phyloP scores from a whole-genome alignment of 495 filamentous ascomycete species.

The Lindgomyces ingoldianus region DNA sequence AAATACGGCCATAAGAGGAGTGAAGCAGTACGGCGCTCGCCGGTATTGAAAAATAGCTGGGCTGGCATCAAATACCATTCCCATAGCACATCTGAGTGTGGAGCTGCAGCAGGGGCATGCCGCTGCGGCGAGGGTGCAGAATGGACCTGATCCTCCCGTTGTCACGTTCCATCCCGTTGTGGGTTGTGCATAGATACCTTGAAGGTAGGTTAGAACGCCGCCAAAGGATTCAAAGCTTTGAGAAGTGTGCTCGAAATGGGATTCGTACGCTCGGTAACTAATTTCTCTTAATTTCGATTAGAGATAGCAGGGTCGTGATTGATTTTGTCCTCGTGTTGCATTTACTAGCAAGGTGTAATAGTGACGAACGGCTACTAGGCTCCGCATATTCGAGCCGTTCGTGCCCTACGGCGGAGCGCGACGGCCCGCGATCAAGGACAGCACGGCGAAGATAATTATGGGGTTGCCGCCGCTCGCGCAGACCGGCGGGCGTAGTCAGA shows the following conservation, averaged over 20 bases:
- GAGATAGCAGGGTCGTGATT: too few relatives aligned
- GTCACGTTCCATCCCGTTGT: neutral
- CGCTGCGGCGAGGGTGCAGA: neutral
- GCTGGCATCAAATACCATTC: neutral
- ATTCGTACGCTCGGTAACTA: too few relatives aligned
- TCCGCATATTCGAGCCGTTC: neutral
- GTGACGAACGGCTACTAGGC: neutral
- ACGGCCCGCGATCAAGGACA: neutral
- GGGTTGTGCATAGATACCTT: neutral
- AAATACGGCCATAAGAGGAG: neutral
- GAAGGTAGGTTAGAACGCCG: neutral
- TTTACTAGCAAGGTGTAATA: neutral
- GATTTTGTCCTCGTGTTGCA: too few relatives aligned
- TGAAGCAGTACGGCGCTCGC: neutral
- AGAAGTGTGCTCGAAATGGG: too few relatives aligned
- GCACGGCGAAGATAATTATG: neutral
- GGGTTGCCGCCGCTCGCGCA: too few relatives aligned
- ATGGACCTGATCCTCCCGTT: neutral
- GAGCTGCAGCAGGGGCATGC: neutral
- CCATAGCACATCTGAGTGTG: neutral
- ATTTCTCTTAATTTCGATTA: too few relatives aligned
- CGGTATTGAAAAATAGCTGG: neutral
- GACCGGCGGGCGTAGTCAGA: too few relatives aligned
- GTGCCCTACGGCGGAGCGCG: neutral
- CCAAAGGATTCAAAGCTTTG: neutral